phyloP scores from a whole-genome alignment of 2,329 filamentous ascomycete species.

The Coniochaeta hoffmannii region DNA sequence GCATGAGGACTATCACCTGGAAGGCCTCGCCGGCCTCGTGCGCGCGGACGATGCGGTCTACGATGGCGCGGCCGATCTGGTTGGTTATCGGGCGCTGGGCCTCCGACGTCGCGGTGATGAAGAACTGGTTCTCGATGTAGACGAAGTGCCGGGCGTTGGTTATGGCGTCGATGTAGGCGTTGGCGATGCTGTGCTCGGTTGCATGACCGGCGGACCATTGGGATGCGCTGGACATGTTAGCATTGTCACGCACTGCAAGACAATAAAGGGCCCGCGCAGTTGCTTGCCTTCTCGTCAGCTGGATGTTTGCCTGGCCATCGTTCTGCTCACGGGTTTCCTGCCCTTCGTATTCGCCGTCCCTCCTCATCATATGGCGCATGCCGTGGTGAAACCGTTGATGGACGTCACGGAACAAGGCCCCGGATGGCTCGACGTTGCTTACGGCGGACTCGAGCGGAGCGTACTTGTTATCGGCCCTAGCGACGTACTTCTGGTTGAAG shows the following conservation, averaged over 20 bases:
- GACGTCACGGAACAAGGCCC: conserved; percentile 19
- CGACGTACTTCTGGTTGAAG: conserved; percentile 69
- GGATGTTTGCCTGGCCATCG: conserved; percentile 31
- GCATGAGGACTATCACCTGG: conserved; percentile 71
- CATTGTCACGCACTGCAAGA: too few relatives aligned
- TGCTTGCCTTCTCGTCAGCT: conserved; percentile 41
- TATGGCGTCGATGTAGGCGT: conserved; percentile 73
- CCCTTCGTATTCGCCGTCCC: conserved; percentile 20
- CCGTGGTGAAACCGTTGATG: conserved; percentile 28
- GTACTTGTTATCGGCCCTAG: conserved; percentile 44
- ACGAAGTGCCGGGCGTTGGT: conserved; percentile 62
- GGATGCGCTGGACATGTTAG: conserved; percentile 27
- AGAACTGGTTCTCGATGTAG: conserved; percentile 83
- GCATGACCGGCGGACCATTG: conserved; percentile 45
- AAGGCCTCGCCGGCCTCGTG: conserved; percentile 58
- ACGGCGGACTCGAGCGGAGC: conserved; percentile 18
- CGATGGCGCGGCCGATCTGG: conserved; percentile 71
- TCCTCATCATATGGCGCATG: conserved; percentile 29
- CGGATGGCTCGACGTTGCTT: conserved; percentile 14
- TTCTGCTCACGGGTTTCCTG: conserved; percentile 5
- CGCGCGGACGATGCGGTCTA: conserved; percentile 68
- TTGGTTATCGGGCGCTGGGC: conserved; percentile 68
- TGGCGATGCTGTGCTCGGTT: conserved; percentile 71
- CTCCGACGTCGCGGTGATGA: conserved; percentile 72
- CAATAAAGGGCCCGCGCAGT: neutral